A percentile compares a stretch with the other conserved stretches of the same genome.
Evolutionary conservation across 1,284 basidiomycete species (phyloP).

Genomic region (Boletus austroedulis): DNA sequence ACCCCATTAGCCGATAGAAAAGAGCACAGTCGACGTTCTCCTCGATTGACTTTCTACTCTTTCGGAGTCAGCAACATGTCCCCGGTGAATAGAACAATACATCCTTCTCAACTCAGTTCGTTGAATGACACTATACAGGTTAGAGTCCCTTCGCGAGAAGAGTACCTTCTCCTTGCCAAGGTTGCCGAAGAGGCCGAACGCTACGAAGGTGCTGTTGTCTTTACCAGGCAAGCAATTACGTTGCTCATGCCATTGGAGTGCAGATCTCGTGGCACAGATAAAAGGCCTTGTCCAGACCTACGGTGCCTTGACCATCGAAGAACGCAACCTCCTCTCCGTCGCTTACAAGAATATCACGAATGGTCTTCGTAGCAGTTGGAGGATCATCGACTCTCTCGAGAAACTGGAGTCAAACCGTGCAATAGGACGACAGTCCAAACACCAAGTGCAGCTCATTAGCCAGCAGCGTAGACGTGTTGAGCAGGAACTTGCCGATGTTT

Average conservation of each 20-base stretch:
- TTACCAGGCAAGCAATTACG: not conserved
- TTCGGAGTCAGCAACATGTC: conserved; percentile 29
- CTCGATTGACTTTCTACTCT: conserved; percentile 10
- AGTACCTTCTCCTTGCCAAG: conserved; percentile 56
- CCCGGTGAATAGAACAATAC: conserved; percentile 26
- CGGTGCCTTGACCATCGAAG: conserved; percentile 55
- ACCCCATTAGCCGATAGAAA: conserved; percentile 34
- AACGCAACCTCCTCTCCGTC: conserved; percentile 66
- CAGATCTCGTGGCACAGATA: conserved; percentile 59
- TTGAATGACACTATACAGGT: conserved; percentile 19
- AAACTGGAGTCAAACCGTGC: conserved; percentile 43
- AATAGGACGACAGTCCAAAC: conserved; percentile 30
- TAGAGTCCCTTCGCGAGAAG: conserved; percentile 36
- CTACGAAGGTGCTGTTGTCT: conserved; percentile 49
- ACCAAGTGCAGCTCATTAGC: conserved; percentile 49
- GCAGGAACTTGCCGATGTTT: conserved; percentile 52
- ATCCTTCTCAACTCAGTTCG: not conserved
- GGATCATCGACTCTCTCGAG: conserved; percentile 54
- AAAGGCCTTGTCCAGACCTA: conserved; percentile 51
- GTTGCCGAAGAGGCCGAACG: conserved; percentile 66
- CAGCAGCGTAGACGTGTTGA: conserved; percentile 55
- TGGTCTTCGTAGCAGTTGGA: conserved; percentile 59
- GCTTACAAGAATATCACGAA: conserved; percentile 71
- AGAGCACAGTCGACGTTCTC: conserved; percentile 14
- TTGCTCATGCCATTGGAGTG: conserved; percentile 14